These are phyloP conservation scores for Pythium aquatile DNA, from an alignment of 352 stramenopile species.

Conservation along the genomic window DNA sequence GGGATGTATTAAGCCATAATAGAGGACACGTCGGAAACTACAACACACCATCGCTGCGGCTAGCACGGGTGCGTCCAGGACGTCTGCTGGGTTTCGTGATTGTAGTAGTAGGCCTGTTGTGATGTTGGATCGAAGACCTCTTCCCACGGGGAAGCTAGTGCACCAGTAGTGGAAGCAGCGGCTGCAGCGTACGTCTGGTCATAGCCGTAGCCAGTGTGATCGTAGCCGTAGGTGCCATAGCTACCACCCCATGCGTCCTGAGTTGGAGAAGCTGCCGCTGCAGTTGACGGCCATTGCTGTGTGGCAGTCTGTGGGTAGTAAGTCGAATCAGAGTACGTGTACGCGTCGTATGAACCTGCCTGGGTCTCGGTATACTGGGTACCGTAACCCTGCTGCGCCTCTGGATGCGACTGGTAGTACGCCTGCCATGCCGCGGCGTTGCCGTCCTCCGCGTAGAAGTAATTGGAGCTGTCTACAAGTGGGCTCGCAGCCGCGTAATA, in stretches of 20 bases:
- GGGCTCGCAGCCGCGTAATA: neutral
- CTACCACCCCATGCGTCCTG: slow-evolving; percentile 1
- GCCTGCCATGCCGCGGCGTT: slow-evolving; percentile 33
- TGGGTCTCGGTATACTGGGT: slow-evolving; percentile 1
- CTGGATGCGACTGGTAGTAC: slow-evolving; percentile 29
- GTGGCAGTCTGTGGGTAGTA: neutral
- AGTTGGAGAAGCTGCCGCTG: neutral
- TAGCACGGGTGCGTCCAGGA: slow-evolving; percentile 36
- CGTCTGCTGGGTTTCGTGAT: slow-evolving; percentile 56
- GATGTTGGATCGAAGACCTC: slow-evolving; percentile 64
- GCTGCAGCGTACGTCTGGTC: neutral
- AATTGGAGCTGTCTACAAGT: slow-evolving; percentile 31
- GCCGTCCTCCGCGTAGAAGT: slow-evolving; percentile 33
- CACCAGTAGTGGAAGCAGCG: neutral
- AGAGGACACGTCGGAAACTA: neutral
- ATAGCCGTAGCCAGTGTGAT: neutral
- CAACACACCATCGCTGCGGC: no score
- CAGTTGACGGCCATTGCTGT: neutral
- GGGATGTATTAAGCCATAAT: neutral
- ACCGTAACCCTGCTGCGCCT: slow-evolving; percentile 6
- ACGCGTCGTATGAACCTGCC: neutral
- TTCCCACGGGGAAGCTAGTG: slow-evolving; percentile 34
- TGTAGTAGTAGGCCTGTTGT: slow-evolving; percentile 61
- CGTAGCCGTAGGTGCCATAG: neutral
- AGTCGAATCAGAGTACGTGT: neutral